Percentiles rank a stretch among this genome's conserved stretches.
These are phyloP conservation scores for Steccherinum ochraceum DNA, from an alignment of 768 basidiomycete genomes.

Conservation along the genomic window DNA sequence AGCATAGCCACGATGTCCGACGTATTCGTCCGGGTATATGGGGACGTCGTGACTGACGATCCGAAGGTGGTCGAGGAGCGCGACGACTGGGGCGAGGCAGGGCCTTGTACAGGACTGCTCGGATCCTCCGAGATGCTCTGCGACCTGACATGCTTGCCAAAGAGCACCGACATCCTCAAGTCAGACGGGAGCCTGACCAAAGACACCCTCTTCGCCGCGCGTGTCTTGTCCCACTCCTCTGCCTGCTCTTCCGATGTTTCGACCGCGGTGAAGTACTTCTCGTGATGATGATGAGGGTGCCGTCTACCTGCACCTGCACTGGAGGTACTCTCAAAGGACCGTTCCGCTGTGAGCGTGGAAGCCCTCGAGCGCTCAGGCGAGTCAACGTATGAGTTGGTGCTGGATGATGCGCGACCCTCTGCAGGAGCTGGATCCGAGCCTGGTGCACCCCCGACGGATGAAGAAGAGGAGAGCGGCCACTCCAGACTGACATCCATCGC, in stretches of 20 bases:
- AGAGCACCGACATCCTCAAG: conserved; percentile 27
- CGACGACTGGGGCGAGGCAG: conserved; percentile 1
- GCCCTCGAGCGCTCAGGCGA: background rate
- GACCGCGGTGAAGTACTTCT: conserved; percentile 38
- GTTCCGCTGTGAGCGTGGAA: conserved; percentile 12
- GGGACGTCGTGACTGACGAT: conserved; percentile 4
- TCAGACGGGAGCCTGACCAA: conserved; percentile 67
- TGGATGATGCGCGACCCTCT: conserved; percentile 10
- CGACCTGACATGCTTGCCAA: conserved; percentile 20
- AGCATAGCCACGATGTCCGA: conserved; percentile 15
- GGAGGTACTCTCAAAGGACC: conserved; percentile 15
- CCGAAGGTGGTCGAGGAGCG: conserved; percentile 4
- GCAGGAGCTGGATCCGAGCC: background rate
- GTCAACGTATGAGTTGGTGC: background rate
- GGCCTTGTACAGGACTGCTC: conserved; percentile 3
- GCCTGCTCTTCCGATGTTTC: conserved; percentile 61
- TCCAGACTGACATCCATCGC: conserved; percentile 39
- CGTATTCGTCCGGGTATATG: conserved; percentile 13
- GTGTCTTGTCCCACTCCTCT: conserved; percentile 86
- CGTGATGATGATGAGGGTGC: conserved; percentile 25
- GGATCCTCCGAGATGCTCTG: conserved; percentile 16
- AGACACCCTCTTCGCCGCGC: conserved; percentile 80
- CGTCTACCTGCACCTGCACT: conserved; percentile 7
- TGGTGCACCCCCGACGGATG: background rate
- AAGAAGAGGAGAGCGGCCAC: background rate